Percentiles rank a stretch among this genome's conserved stretches.
Conservation (phyloP, 768 basidiomycete genomes). For the Pleurotus djamor region DNA sequence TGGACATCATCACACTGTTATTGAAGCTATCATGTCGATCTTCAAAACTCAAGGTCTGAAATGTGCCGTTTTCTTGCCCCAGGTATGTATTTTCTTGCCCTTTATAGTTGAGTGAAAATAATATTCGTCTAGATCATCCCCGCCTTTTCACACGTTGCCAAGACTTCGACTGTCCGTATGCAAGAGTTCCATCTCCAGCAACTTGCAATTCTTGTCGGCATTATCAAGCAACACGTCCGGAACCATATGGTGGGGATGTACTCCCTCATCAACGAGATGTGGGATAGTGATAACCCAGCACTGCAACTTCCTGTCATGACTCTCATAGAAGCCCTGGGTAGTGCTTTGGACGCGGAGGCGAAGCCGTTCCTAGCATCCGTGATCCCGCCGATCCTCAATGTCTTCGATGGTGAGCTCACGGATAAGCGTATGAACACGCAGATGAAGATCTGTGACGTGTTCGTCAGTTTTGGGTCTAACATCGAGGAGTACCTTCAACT, state of each 20-base stretch:
- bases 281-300: constrained; percentile 63
- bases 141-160: constrained; percentile 87
- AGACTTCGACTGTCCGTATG: constrained; percentile 73
- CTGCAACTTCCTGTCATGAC: constrained; percentile 92
- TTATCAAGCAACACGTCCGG: constrained; percentile 96
- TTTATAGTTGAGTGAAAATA: too few species aligned
- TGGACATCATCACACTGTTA: constrained; percentile 87
- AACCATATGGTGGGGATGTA: constrained; percentile 89
- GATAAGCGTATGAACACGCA: constrained; percentile 79
- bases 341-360: constrained; percentile 95
- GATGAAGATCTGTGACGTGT: constrained; percentile 91
- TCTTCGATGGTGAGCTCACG: constrained; percentile 84
- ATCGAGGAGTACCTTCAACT: constrained; percentile 98
- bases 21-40: constrained; percentile 98
- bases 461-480: constrained; percentile 92
- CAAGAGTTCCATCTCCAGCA: constrained; percentile 97
- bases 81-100: constrained; percentile 57
- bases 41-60: constrained; percentile 98
- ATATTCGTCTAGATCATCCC: constrained; percentile 75
- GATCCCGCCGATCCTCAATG: constrained; percentile 84
- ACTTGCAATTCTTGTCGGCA: constrained; percentile 90
- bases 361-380: constrained; percentile 93
- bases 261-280: constrained; percentile 82
- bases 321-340: constrained; percentile 89
- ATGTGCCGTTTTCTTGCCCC: constrained; percentile 93